Conservation (phyloP, 176 grass and related monocot species). For the Pharus latifolius region DNA sequence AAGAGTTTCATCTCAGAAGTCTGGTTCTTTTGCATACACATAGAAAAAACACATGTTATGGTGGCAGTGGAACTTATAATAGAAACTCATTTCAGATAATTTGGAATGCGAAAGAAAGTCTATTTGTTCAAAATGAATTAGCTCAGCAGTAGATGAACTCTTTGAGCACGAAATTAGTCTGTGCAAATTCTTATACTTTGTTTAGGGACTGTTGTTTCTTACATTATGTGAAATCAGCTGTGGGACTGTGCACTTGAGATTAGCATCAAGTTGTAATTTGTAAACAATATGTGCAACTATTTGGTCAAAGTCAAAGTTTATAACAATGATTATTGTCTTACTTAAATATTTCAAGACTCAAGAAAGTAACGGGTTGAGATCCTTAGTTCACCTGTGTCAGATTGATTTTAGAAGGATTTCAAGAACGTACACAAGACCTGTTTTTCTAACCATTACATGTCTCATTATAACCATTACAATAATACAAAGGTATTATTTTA, state of each 20-base stretch:
- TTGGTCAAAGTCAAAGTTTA: not conserved
- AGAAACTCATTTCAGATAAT: not conserved
- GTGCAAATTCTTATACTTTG: not conserved
- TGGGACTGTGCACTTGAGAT: not conserved
- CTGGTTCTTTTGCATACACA: not conserved
- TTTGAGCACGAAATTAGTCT: not conserved
- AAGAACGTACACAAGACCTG: too few species aligned
- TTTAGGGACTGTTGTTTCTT: not conserved
- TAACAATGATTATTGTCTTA: not conserved
- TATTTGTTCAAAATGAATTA: not conserved
- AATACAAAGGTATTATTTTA: too few species aligned
- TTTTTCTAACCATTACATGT: not conserved
- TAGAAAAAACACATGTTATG: too few species aligned
- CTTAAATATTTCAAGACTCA: not conserved
- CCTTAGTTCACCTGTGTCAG: not conserved
- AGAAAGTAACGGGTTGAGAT: not conserved
- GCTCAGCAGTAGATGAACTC: too few species aligned
- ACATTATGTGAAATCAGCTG: not conserved
- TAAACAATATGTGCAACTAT: not conserved
- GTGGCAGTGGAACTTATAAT: not conserved
- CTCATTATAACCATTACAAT: too few species aligned
- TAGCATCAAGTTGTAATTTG: not conserved
- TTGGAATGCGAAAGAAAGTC: not conserved
- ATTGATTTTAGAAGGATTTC: too few species aligned
- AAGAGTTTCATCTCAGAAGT: not conserved